These are phyloP conservation scores for Microsporum ferrugineum DNA, from an alignment of 2,329 filamentous ascomycete species.

Conservation along the genomic window DNA sequence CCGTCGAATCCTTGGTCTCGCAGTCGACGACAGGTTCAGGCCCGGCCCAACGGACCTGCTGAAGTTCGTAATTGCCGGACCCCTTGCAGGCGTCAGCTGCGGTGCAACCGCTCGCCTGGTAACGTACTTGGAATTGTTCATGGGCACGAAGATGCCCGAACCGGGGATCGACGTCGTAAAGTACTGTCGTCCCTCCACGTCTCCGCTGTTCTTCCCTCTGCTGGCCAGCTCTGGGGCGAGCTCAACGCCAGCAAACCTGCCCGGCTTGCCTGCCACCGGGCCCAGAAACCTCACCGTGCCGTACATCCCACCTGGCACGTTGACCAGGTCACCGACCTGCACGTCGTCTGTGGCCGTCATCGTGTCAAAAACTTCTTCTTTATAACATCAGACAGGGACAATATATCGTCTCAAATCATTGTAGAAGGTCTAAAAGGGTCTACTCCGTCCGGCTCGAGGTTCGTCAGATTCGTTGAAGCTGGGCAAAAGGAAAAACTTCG, in stretches of 20 bases:
- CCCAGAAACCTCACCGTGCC: slow-evolving; percentile 85
- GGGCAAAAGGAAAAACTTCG: background rate
- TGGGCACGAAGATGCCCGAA: slow-evolving; percentile 85
- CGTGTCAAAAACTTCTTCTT: background rate
- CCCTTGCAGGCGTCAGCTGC: slow-evolving; percentile 53
- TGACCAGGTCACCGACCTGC: slow-evolving; percentile 69
- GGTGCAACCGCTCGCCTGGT: slow-evolving; percentile 55
- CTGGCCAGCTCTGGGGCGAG: slow-evolving; percentile 66
- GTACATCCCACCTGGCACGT: slow-evolving; percentile 86
- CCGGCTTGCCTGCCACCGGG: slow-evolving; percentile 74
- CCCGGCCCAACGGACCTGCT: slow-evolving; percentile 73
- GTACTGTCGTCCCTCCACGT: slow-evolving; percentile 77
- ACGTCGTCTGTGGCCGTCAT: slow-evolving; percentile 37
- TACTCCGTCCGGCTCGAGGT: background rate
- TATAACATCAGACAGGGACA: background rate
- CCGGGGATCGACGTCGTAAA: slow-evolving; percentile 68
- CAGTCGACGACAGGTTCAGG: slow-evolving; percentile 54
- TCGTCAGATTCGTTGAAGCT: background rate
- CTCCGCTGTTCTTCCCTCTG: slow-evolving; percentile 88
- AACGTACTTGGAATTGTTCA: slow-evolving; percentile 58
- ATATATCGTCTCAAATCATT: background rate
- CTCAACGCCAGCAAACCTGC: slow-evolving; percentile 85
- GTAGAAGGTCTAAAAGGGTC: background rate
- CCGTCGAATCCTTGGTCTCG: slow-evolving; percentile 54
- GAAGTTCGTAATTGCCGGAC: slow-evolving; percentile 63